A percentile compares a stretch with the other conserved stretches of the same genome.
Conservation (phyloP, 2,329 filamentous ascomycete genomes). For the Fusarium sp. region DNA sequence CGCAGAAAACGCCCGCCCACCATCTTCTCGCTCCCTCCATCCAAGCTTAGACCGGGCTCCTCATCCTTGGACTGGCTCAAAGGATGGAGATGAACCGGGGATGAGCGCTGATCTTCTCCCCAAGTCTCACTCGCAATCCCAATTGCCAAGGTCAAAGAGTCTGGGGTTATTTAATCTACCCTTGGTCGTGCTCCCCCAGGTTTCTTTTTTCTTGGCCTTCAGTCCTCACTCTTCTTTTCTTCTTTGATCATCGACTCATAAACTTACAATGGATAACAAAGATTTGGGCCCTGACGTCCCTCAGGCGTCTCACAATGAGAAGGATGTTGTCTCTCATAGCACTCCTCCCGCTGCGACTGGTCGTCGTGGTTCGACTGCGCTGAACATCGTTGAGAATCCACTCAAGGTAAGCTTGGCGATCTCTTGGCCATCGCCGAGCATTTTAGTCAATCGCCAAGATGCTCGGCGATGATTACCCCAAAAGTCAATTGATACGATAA, state of each 20-base stretch:
- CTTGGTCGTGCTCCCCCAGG: background rate
- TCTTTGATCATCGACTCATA: background rate
- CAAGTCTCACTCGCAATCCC: conserved; percentile 6
- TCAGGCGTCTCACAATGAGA: conserved; percentile 21
- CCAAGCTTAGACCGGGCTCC: background rate
- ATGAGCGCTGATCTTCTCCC: conserved; percentile 29
- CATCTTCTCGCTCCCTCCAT: background rate
- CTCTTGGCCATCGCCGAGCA: conserved; percentile 8
- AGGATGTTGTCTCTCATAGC: background rate
- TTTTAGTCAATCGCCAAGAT: background rate
- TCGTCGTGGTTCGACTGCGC: conserved; percentile 21
- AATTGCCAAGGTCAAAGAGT: background rate
- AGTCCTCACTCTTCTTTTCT: background rate
- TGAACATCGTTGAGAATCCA: conserved; percentile 29
- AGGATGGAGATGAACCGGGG: conserved; percentile 19
- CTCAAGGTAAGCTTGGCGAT: conserved; percentile 31
- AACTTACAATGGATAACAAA: conserved; percentile 18
- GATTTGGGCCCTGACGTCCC: conserved; percentile 19
- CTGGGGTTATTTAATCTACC: conserved; percentile 18
- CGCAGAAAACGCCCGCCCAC: background rate
- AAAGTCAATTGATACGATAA: background rate
- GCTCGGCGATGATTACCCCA: background rate
- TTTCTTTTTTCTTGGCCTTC: conserved; percentile 1
- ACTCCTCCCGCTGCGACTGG: background rate
- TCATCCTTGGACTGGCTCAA: background rate